These are phyloP conservation scores for Rosa hybrid DNA, from an alignment of 331 rosid species.

Conservation along the genomic window DNA sequence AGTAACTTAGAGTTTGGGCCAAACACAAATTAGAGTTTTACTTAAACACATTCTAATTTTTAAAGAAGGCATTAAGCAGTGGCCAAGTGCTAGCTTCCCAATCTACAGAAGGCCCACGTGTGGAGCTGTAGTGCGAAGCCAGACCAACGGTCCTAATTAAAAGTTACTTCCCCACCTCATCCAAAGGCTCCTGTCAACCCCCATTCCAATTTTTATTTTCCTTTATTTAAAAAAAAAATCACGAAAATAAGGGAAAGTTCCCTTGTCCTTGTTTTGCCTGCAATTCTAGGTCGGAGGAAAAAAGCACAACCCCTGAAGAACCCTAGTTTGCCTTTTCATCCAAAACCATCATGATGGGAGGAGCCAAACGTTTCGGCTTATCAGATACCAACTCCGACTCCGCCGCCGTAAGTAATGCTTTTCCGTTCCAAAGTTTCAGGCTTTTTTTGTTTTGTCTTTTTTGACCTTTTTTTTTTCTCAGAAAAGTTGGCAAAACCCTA, in stretches of 20 bases:
- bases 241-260: neutral
- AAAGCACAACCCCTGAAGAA: slow-evolving; percentile 16
- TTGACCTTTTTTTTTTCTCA: neutral
- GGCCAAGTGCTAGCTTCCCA: neutral
- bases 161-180: slow-evolving; percentile 42
- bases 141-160: slow-evolving; percentile 51
- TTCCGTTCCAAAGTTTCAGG: neutral
- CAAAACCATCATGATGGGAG: slow-evolving; percentile 43
- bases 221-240: neutral
- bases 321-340: slow-evolving; percentile 17
- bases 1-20: too few species aligned
- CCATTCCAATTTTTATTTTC: neutral
- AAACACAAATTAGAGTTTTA: too few species aligned
- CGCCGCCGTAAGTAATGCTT: slow-evolving; percentile 52
- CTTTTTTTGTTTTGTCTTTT: neutral
- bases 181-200: slow-evolving; percentile 31
- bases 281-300: neutral
- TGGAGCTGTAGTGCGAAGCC: neutral
- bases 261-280: neutral
- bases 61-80: neutral
- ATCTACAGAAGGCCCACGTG: neutral
- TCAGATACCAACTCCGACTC: slow-evolving; percentile 68
- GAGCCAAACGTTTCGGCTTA: slow-evolving; percentile 68
- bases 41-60: too few species aligned
- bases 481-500: neutral